Conservation (phyloP, 2,329 filamentous ascomycete species). For the Hypoxylon sp. region DNA sequence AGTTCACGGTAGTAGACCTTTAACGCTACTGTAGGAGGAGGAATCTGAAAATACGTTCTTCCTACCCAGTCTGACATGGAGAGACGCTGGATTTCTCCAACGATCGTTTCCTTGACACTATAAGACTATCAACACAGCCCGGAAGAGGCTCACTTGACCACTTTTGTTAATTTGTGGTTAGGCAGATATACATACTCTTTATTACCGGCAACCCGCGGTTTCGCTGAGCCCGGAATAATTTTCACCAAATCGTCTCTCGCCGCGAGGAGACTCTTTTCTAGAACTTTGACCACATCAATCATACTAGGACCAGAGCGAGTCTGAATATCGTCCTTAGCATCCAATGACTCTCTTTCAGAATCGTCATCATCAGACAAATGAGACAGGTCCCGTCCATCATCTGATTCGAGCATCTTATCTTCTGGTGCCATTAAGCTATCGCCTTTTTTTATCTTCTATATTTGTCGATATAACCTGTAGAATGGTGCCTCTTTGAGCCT, state of each 20-base stretch:
- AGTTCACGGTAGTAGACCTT: constrained; percentile 16
- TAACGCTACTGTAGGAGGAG: constrained; percentile 4
- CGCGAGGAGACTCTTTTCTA: constrained; percentile 1
- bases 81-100: constrained; percentile 7
- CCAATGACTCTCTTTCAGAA: neutral
- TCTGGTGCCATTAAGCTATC: neutral
- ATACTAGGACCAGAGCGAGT: neutral
- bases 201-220: neutral
- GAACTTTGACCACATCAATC: constrained; percentile 4
- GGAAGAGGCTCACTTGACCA: neutral
- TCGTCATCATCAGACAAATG: neutral
- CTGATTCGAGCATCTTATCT: neutral
- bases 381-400: neutral
- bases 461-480: neutral
- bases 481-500: neutral
- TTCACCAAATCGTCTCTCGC: constrained; percentile 5
- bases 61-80: constrained; percentile 13
- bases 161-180: neutral
- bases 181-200: neutral
- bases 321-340: neutral
- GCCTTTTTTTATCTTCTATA: neutral
- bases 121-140: neutral
- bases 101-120: neutral
- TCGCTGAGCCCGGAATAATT: neutral
- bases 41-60: neutral